These are phyloP conservation scores for Mucor circinelloides DNA, from an alignment of 371 early-diverging fungal genomes.

Conservation along the genomic window DNA sequence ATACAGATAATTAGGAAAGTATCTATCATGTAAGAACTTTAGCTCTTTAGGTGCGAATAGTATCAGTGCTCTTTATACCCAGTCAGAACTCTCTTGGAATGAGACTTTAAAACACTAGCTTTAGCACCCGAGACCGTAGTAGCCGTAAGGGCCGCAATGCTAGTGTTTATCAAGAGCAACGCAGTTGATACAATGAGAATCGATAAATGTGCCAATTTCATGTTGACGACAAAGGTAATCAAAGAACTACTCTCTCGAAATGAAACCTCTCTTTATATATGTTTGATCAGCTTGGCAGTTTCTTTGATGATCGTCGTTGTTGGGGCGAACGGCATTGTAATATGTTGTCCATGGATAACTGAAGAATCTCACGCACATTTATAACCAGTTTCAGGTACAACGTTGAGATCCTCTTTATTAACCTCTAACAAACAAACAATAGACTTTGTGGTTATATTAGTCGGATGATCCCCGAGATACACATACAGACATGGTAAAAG, in stretches of 20 bases:
- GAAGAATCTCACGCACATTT: neutral
- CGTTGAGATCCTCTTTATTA: neutral
- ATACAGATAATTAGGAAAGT: conserved; percentile 49
- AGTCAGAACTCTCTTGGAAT: conserved; percentile 10
- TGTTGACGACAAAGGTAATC: too few species aligned
- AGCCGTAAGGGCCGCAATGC: too few species aligned
- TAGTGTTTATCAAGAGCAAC: neutral
- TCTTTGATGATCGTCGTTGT: neutral
- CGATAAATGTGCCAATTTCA: too few species aligned
- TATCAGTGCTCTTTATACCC: too few species aligned
- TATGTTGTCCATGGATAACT: neutral
- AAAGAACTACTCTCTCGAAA: too few species aligned
- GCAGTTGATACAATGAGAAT: neutral
- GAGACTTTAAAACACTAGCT: neutral
- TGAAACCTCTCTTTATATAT: too few species aligned
- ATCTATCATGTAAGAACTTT: conserved; percentile 7
- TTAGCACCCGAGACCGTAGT: too few species aligned
- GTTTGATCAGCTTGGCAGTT: too few species aligned
- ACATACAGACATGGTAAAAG: neutral
- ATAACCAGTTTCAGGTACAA: neutral
- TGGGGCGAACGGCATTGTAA: neutral
- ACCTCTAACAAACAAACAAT: neutral
- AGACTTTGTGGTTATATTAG: neutral
- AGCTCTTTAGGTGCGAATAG: neutral
- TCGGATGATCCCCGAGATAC: neutral